Evolutionary conservation across 371 early-diverging fungal genomes (phyloP).

Genomic region (Zychaea mexicana): DNA sequence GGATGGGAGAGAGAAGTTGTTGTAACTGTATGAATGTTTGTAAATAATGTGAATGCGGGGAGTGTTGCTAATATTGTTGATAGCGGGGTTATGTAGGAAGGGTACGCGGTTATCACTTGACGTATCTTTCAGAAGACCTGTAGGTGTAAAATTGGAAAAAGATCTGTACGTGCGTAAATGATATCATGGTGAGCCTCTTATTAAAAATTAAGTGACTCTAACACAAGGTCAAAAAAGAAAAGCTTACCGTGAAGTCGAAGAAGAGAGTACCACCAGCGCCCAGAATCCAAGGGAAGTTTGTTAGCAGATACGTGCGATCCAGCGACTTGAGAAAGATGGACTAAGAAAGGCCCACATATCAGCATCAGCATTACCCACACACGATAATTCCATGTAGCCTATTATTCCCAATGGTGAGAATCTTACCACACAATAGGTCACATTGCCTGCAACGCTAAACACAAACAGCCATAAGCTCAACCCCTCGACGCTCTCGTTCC

Average conservation of each 20-base stretch:
- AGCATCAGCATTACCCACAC: not conserved
- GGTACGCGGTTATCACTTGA: not conserved
- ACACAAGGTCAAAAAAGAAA: not conserved
- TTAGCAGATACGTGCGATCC: constrained; percentile 58
- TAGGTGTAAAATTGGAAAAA: constrained; percentile 57
- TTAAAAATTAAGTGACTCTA: too few species aligned
- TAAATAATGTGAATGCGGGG: too few species aligned
- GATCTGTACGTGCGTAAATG: constrained; percentile 27
- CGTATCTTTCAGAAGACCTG: not conserved
- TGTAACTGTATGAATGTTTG: too few species aligned
- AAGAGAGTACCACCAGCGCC: constrained; percentile 67
- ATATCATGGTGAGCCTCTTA: not conserved
- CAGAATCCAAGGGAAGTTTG: constrained; percentile 74
- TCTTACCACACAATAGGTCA: constrained; percentile 63
- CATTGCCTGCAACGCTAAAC: constrained; percentile 82
- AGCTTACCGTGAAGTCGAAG: constrained; percentile 63
- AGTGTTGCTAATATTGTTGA: too few species aligned
- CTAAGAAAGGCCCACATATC: too few species aligned
- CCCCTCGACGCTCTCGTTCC: constrained; percentile 74
- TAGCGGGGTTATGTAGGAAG: not conserved
- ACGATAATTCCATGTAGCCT: not conserved
- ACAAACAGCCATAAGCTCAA: constrained; percentile 80
- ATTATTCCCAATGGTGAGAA: not conserved
- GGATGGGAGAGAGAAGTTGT: too few species aligned
- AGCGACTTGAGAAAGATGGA: constrained; percentile 69